Evolutionary conservation across 208 protist species (phyloP), one percentile per base, ranked within the genome.

Genomic region (Strigomonas culicis): DNA sequence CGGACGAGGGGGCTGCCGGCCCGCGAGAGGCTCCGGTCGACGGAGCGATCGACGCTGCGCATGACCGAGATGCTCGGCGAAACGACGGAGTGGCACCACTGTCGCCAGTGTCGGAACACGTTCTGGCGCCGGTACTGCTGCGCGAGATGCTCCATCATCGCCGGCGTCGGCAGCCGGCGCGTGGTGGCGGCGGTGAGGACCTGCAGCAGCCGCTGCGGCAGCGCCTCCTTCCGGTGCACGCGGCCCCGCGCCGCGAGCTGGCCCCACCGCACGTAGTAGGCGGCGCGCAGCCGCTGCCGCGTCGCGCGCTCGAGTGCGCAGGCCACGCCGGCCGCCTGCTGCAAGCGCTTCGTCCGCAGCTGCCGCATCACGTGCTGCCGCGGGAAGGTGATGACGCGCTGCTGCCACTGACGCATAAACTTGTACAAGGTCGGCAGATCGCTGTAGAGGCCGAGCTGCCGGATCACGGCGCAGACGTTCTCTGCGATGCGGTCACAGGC

Each of bases 281-380:
- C 28, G 13, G 30, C 46, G 21, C 41, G 25, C 30, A 70, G 25
- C 44, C 39, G 17, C 4, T 24, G 57, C 7, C 15, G 24, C 52
- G n/a, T 31, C 43, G 43, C 57, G 11, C 57, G 46, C 24, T 47
- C 31, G 4, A 74, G 13, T 0, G 56, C 52, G 19, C 32, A 25
- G n/a, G 72, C 62, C 4, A 72, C 27, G 1, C 43, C 46, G 11
- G 36, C 34, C 50, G 75, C 60, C 25, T 62, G 61, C 43, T 69
- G 30, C 34, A 86, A 52, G 19, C 83, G 72, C 17, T 56, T 69
- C 22, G 67, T 51, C 31, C 79, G 74, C 62, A 86, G 70, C 11
- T 60, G 57, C 1, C 83, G 79, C 65, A 93, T 72, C 22, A 84
- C 24, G 71, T 89, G 79, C 59, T 71, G 60, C 56, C 75, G 76